A percentile compares a stretch with the other conserved stretches of the same genome.
phyloP scores from a whole-genome alignment of 2,329 filamentous ascomycete species.

The Acephala macrosclerotiorum region DNA sequence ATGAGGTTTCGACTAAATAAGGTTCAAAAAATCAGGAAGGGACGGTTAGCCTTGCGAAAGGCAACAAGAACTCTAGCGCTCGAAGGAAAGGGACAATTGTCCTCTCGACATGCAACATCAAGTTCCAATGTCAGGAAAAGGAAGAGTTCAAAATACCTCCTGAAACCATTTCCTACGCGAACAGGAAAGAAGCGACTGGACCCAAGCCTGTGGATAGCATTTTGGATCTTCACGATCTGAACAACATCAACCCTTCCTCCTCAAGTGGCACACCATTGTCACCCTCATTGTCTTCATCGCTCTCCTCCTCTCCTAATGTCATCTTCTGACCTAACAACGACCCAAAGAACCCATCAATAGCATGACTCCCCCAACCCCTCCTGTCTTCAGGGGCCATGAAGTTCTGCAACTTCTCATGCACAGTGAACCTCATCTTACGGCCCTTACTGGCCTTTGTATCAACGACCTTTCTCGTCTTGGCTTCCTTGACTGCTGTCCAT shows the following conservation, averaged over 20 bases:
- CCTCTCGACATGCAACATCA: no score
- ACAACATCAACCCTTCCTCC: conserved; percentile 44
- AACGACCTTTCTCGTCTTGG: conserved; percentile 82
- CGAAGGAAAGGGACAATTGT: no score
- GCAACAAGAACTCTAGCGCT: no score
- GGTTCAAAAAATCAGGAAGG: no score
- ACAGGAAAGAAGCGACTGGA: no score
- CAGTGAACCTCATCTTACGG: conserved; percentile 89
- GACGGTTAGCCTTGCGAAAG: no score
- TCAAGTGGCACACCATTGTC: conserved; percentile 51
- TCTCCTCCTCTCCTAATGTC: conserved; percentile 63
- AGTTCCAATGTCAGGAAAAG: no score
- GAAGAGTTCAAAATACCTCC: no score
- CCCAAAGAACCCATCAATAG: conserved; percentile 79
- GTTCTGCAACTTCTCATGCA: conserved; percentile 97
- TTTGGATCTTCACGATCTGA: conserved; percentile 35
- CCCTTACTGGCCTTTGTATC: conserved; percentile 97
- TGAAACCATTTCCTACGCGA: no score
- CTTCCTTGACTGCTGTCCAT: conserved; percentile 75
- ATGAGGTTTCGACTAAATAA: no score
- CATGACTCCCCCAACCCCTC: conserved; percentile 78
- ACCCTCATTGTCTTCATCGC: conserved; percentile 56
- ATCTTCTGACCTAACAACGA: conserved; percentile 77
- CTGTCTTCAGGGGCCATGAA: conserved; percentile 95
- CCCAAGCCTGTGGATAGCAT: no score